Evolutionary conservation across 2,329 filamentous ascomycete genomes (phyloP), one percentile per base, ranked within the genome.

Genomic region (Ascochyta viciae-villosae): DNA sequence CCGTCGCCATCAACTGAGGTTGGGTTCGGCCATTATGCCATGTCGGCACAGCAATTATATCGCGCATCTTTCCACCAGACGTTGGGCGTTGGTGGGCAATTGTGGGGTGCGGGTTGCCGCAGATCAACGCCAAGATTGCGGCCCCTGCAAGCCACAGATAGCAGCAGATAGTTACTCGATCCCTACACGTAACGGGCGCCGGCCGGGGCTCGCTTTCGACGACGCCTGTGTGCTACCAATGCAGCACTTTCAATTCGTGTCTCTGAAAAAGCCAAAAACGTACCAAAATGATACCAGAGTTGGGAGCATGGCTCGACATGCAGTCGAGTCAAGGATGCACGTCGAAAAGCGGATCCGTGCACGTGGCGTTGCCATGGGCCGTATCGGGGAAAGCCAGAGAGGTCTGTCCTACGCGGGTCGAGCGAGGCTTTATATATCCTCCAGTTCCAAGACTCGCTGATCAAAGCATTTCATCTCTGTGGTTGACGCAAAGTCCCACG

Each of bases 141-240:
- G 50, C 40, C 60, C 62, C 62, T 62, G 57, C 24, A 50, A 42
- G 43, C 42, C 47, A 58, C 50, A 67, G 60, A 73, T 74, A 74
- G 68, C 70, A 60, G 6, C 16, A 39, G 52, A 68, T 67, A 62
- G 65, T 71, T 68, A 69, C 65, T 65, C 54, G 60, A 65, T 67
- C 50, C 49, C 46, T 61, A 66, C 61, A 72, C 70, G 71, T 74
- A 75, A 74, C 64, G 58, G 60, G 54, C 57, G 59, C 71, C 66
- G 66, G 61, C 55, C 48, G 42, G 42, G 26, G 42, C 42, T 42
- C 38, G 19, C 19, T 37, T 50, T 46, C 31, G 47, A 56, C 53
- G 31, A 43, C 47, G 43, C 42, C 42, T 50, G 38, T 38, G 43
- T 51, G 42, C 42, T 51, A 33, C 47, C 53, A 51, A 47, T 34